phyloP scores from a whole-genome alignment of 805 yeast species.

The Metschnikowia amazonensis region DNA sequence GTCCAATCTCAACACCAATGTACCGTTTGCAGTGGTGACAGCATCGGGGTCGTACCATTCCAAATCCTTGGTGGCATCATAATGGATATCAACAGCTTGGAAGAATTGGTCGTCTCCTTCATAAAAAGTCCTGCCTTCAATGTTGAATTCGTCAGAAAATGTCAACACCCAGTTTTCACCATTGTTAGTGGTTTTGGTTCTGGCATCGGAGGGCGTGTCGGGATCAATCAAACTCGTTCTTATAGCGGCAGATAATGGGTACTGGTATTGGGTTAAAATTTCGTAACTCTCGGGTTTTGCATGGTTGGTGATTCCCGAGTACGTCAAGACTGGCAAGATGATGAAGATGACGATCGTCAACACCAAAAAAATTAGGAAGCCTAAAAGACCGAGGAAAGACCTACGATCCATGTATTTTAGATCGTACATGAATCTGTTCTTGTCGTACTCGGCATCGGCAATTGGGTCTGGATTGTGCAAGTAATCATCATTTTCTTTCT shows the following conservation, averaged over 20 bases:
- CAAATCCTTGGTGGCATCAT: constrained; percentile 42
- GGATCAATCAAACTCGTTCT: constrained; percentile 38
- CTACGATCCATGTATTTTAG: constrained; percentile 62
- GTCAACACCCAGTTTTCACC: constrained; percentile 49
- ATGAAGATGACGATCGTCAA: constrained; percentile 71
- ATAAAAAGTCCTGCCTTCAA: constrained; percentile 41
- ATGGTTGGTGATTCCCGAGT: constrained; percentile 55
- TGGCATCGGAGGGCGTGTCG: constrained; percentile 36
- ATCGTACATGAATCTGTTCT: constrained; percentile 60
- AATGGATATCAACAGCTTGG: constrained; percentile 38
- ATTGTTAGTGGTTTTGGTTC: constrained; percentile 28
- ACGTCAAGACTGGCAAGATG: constrained; percentile 79
- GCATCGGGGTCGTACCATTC: constrained; percentile 47
- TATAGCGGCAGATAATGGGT: constrained; percentile 36
- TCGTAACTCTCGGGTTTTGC: constrained; percentile 20
- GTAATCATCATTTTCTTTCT: constrained; percentile 92
- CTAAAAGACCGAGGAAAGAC: constrained; percentile 59
- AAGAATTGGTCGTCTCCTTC: constrained; percentile 45
- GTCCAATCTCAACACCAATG: constrained; percentile 34
- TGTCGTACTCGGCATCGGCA: constrained; percentile 82
- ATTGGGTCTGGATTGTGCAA: constrained; percentile 95
- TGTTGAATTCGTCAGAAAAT: constrained; percentile 42
- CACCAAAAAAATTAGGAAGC: constrained; percentile 52
- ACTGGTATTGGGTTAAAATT: constrained; percentile 24
- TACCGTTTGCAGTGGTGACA: constrained; percentile 37